Conservation (phyloP, 192 early-diverging fungal genomes). For the Linnemannia schmuckeri region DNA sequence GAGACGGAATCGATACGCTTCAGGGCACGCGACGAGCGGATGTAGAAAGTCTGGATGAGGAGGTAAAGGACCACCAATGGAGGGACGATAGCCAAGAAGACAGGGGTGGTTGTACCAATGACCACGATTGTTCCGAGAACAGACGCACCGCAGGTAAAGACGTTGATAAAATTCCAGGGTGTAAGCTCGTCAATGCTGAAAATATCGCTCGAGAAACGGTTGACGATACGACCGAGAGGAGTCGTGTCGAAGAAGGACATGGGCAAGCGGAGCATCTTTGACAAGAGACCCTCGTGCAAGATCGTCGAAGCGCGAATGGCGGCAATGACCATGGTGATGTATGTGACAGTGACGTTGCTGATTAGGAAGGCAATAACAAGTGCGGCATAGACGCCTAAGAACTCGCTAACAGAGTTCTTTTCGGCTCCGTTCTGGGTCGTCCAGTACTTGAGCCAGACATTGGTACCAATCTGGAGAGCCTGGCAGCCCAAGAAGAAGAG, state of each 20-base stretch:
- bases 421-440: not conserved
- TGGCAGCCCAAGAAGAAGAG: slow-evolving; percentile 55
- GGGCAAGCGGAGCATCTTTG: slow-evolving; percentile 72
- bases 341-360: slow-evolving; percentile 24
- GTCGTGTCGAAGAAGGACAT: slow-evolving; percentile 74
- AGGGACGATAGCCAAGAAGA: slow-evolving; percentile 63
- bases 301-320: slow-evolving; percentile 70
- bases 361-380: slow-evolving; percentile 21
- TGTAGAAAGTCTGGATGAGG: slow-evolving; percentile 71
- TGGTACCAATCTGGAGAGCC: slow-evolving; percentile 54
- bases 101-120: slow-evolving; percentile 59
- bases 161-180: slow-evolving; percentile 63
- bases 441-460: slow-evolving; percentile 83
- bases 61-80: slow-evolving; percentile 63
- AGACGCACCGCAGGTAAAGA: slow-evolving; percentile 46
- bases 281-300: slow-evolving; percentile 73
- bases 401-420: slow-evolving; percentile 3
- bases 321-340: slow-evolving; percentile 31
- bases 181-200: slow-evolving; percentile 81
- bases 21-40: slow-evolving; percentile 80
- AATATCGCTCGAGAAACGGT: slow-evolving; percentile 92
- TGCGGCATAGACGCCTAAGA: slow-evolving; percentile 37
- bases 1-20: slow-evolving; percentile 88
- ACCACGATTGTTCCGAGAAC: slow-evolving; percentile 58
- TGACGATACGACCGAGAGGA: slow-evolving; percentile 87